These are phyloP conservation scores for Quercus berberidifolia DNA, from an alignment of 306 rosid species.

Conservation along the genomic window DNA sequence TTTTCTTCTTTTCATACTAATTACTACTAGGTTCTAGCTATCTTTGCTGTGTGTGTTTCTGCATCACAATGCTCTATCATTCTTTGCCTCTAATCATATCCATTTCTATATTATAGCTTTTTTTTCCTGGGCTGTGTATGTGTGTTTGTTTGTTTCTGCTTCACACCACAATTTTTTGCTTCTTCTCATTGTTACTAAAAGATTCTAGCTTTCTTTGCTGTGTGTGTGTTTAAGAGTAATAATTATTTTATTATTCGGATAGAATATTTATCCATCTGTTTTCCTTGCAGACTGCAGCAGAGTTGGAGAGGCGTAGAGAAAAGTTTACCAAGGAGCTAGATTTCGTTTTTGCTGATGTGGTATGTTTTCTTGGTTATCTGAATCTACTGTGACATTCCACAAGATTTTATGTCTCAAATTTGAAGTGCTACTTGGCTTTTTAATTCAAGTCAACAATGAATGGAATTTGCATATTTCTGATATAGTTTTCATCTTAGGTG, in stretches of 20 bases:
- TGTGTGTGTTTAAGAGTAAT: too few relatives aligned
- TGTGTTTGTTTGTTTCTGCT: background rate
- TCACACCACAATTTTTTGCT: too few relatives aligned
- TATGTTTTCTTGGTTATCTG: slow-evolving; percentile 25
- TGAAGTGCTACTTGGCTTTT: background rate
- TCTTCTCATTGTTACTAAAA: too few relatives aligned
- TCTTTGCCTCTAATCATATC: background rate
- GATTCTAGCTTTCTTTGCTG: too few relatives aligned
- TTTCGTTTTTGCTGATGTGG: slow-evolving; percentile 94
- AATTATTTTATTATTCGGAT: background rate
- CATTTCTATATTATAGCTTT: too few relatives aligned
- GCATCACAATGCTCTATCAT: background rate
- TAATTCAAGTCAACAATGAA: background rate
- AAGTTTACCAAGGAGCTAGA: slow-evolving; percentile 88
- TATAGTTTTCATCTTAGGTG: slow-evolving; percentile 35
- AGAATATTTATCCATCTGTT: background rate
- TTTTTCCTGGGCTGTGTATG: background rate
- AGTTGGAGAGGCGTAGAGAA: slow-evolving; percentile 70
- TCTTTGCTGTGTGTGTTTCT: background rate
- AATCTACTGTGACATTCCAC: background rate
- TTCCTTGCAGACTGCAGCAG: slow-evolving; percentile 86
- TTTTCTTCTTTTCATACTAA: background rate
- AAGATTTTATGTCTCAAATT: background rate
- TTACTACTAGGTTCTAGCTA: too few relatives aligned
- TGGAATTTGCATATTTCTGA: background rate